phyloP scores from a whole-genome alignment of 176 grass and related monocot species.

The Chrysopogon serrulatus region DNA sequence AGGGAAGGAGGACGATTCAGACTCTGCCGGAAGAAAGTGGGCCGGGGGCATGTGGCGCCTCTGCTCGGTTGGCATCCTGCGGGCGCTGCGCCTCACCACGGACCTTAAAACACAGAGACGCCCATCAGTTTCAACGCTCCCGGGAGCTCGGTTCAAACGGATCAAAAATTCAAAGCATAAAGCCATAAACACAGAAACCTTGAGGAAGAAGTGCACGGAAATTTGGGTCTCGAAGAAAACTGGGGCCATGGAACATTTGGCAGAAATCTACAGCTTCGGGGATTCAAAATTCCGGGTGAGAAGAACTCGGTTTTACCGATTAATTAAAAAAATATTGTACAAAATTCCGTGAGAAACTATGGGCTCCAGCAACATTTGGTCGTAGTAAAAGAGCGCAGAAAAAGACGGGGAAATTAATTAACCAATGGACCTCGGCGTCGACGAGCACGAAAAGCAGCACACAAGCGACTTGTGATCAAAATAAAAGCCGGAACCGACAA shows the following conservation, averaged over 20 bases:
- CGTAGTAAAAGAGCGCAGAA: not conserved
- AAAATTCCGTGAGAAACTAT: not conserved
- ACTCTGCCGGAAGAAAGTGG: constrained; percentile 27
- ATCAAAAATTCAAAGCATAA: constrained; percentile 23
- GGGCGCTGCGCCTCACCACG: constrained; percentile 31
- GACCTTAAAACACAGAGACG: constrained; percentile 13
- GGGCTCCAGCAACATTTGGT: constrained; percentile 12
- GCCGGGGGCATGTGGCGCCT: constrained; percentile 41
- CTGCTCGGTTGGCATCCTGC: constrained; percentile 89
- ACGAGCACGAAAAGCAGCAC: constrained; percentile 24
- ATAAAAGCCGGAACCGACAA: constrained; percentile 37
- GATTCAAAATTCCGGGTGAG: not conserved
- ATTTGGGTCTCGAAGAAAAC: constrained; percentile 2
- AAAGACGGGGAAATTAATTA: not conserved
- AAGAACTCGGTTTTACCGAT: not conserved
- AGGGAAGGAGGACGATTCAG: constrained; percentile 50
- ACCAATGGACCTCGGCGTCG: constrained; percentile 15
- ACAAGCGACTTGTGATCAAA: constrained; percentile 52
- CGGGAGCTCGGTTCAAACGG: constrained; percentile 24
- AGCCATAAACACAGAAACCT: not conserved
- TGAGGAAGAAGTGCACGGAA: not conserved
- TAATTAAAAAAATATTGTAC: not conserved
- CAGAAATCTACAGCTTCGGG: not conserved
- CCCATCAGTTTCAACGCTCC: not conserved
- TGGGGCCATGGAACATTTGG: not conserved